phyloP scores from a whole-genome alignment of 2,329 filamentous ascomycete species.

The Diplocarpon mali region DNA sequence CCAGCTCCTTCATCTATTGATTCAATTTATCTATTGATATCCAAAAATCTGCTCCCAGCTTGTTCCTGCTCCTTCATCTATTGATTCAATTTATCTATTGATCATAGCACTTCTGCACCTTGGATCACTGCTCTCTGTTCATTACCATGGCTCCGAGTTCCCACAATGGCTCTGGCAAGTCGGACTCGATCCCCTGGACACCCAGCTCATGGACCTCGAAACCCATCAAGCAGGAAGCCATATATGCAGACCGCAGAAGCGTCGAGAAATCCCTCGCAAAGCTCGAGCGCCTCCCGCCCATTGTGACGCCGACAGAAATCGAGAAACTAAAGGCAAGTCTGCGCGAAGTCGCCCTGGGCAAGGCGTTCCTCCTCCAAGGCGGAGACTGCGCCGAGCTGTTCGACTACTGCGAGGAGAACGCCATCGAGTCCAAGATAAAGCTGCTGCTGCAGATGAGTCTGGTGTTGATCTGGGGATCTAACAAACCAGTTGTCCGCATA shows the following conservation, averaged over 20 bases:
- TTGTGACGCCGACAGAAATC: slow-evolving; percentile 75
- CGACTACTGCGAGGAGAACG: slow-evolving; percentile 81
- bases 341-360: slow-evolving; percentile 76
- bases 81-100: neutral
- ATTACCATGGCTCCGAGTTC: neutral
- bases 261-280: slow-evolving; percentile 51
- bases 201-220: slow-evolving; percentile 65
- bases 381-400: slow-evolving; percentile 97
- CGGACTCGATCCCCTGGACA: slow-evolving; percentile 34
- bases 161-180: neutral
- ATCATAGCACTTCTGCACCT: neutral
- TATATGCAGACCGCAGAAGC: slow-evolving; percentile 51
- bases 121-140: neutral
- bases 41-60: neutral
- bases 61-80: neutral
- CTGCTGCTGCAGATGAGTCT: slow-evolving; percentile 94
- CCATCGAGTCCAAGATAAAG: slow-evolving; percentile 95
- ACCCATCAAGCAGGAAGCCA: slow-evolving; percentile 66
- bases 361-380: slow-evolving; percentile 88
- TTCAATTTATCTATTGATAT: neutral
- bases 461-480: slow-evolving; percentile 80
- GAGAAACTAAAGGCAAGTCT: slow-evolving; percentile 66
- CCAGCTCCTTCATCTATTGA: neutral
- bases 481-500: slow-evolving; percentile 80
- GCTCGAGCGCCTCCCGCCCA: slow-evolving; percentile 59